Conservation (phyloP, 192 early-diverging fungal species). For the Backusella sp. region DNA sequence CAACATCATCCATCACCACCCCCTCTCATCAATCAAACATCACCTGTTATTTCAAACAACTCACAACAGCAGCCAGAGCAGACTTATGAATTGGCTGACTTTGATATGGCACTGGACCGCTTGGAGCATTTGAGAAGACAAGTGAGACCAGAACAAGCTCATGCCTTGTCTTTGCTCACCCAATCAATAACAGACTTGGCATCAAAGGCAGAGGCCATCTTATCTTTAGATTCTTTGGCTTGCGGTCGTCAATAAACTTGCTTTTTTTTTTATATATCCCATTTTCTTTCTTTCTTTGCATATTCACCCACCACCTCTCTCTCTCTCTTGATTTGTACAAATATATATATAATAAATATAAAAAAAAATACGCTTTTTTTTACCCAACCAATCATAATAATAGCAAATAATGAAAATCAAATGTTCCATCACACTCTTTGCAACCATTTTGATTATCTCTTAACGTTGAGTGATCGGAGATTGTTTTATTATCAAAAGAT, state of each 20-base stretch:
- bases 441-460: background rate
- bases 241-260: constrained; percentile 1
- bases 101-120: constrained; percentile 9
- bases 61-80: background rate
- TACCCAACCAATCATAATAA: background rate
- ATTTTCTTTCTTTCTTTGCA: background rate
- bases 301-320: background rate
- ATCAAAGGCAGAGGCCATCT: constrained; percentile 13
- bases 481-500: constrained; percentile 8
- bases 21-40: background rate
- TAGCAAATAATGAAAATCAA: background rate
- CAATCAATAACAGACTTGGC: constrained; percentile 5
- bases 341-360: background rate
- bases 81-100: constrained; percentile 10
- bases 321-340: constrained; percentile 1
- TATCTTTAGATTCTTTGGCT: constrained; percentile 14
- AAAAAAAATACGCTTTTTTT: background rate
- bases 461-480: background rate
- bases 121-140: constrained; percentile 15
- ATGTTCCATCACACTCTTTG: background rate
- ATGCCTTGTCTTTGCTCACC: constrained; percentile 17
- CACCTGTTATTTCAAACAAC: background rate
- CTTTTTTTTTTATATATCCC: background rate
- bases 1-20: background rate
- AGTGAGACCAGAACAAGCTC: constrained; percentile 15